A percentile compares a stretch with the other conserved stretches of the same genome.
phyloP scores from a whole-genome alignment of 352 stramenopile species.

The Pythium diclinum region DNA sequence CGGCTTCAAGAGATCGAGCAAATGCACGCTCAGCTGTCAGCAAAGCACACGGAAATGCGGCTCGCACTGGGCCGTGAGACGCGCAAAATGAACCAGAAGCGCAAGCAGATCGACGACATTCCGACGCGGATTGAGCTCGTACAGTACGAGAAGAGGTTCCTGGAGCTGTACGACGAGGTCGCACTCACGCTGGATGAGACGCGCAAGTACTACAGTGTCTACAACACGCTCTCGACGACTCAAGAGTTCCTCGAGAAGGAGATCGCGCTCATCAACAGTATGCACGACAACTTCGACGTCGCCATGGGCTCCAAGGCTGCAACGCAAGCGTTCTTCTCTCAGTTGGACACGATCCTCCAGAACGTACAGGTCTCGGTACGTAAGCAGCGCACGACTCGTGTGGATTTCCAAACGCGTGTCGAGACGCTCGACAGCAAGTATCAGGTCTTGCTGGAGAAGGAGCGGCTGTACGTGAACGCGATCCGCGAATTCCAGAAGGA shows the following conservation, averaged over 20 bases:
- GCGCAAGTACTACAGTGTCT: conserved; percentile 84
- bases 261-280: conserved; percentile 83
- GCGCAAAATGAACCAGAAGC: conserved; percentile 48
- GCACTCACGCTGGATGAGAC: conserved; percentile 88
- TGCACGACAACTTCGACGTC: conserved; percentile 78
- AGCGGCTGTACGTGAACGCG: conserved; percentile 79
- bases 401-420: conserved; percentile 38
- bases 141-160: conserved; percentile 89
- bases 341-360: conserved; percentile 68
- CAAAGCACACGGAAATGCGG: conserved; percentile 70
- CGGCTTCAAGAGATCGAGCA: conserved; percentile 57
- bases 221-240: conserved; percentile 85
- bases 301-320: conserved; percentile 66
- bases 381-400: conserved; percentile 53
- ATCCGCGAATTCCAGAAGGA: conserved; percentile 88
- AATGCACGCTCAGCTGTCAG: conserved; percentile 60
- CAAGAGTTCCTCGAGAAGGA: conserved; percentile 85
- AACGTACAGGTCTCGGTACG: conserved; percentile 48
- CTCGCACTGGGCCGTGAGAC: conserved; percentile 54
- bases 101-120: conserved; percentile 82
- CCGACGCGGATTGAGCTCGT: conserved; percentile 83
- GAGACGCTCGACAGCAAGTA: conserved; percentile 77
- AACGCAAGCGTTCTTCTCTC: conserved; percentile 70
- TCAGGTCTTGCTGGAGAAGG: conserved; percentile 69
- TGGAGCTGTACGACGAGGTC: conserved; percentile 88